Evolutionary conservation across 371 early-diverging fungal genomes (phyloP), one percentile per base, ranked within the genome.

Genomic region (Chytridium lagenaria): DNA sequence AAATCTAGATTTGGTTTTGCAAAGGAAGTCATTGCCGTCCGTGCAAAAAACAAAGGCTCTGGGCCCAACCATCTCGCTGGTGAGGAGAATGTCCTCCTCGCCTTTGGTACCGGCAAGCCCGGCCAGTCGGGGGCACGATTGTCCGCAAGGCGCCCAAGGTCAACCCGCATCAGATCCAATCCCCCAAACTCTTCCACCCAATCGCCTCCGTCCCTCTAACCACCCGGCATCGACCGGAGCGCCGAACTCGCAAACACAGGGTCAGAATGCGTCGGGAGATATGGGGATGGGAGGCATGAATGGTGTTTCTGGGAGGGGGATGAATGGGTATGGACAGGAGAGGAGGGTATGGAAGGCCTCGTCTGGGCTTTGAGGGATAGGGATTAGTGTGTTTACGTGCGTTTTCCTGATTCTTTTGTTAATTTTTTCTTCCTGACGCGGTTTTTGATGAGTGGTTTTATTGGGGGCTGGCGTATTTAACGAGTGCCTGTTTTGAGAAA

Each of bases 21-120:
- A 0, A 85, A 84, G 70, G 83, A 82, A 34, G 77, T 85, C 57
- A 74, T 86, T 73, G 71, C 76, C 23, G 49, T 77, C 10, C 84
- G 87, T 23, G 61, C 81, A 33, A 68, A 37, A 19, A 70, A 55
- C 52, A 65, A 61, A 39, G 44, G 68, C 67, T 52, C 67, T 28
- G 49, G 57, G 22, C 15, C 73, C 19, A n/a, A 61, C 33, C 73
- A 78, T 22, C 50, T 83, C 2, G 78, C 83, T 28, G 84, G 83
- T 38, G 85, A 85, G 74, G 87, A 86, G 69, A 85, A 84, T 69
- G 87, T 86, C 30, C 74, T 86, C 31, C 72, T 86, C 2, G 72
- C 85, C 10, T 86, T 86, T 69, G 87, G 85, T 16, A 75, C 73
- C 40, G 67, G 57, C 55, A 78, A 78, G 64, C 59, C 69, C n/a